A percentile compares a stretch with the other conserved stretches of the same genome.
Conservation (phyloP, 306 rosid genomes). For the Rubus idaeus region DNA sequence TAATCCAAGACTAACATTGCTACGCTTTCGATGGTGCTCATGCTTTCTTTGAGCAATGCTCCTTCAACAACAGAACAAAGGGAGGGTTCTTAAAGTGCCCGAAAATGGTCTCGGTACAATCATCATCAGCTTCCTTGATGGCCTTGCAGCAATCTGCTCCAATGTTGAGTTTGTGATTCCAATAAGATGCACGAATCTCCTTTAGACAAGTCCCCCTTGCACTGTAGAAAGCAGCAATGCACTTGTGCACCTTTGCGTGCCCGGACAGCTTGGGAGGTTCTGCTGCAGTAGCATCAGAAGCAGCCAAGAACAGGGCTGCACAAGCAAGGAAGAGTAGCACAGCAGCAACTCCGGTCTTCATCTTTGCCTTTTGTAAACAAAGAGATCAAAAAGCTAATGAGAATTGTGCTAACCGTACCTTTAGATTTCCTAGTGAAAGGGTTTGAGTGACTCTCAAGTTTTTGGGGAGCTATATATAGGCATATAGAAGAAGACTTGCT, state of each 20-base stretch:
- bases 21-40: neutral
- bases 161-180: neutral
- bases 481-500: neutral
- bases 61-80: neutral
- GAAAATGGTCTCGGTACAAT: conserved; percentile 4
- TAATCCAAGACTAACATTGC: neutral
- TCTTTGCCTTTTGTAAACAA: neutral
- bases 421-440: neutral
- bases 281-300: neutral
- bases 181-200: neutral
- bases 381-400: neutral
- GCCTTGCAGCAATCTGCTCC: conserved; percentile 8
- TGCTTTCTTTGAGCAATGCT: neutral
- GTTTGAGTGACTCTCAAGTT: neutral
- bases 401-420: neutral
- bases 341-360: neutral
- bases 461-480: neutral
- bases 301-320: neutral
- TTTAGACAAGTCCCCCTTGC: neutral
- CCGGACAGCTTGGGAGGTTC: neutral
- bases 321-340: conserved; percentile 1
- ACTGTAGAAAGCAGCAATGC: neutral
- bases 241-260: neutral
- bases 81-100: neutral
- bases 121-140: neutral